A percentile compares a stretch with the other conserved stretches of the same genome.
Conservation (phyloP, 352 stramenopile species). For the Globisporangium viniferum region DNA sequence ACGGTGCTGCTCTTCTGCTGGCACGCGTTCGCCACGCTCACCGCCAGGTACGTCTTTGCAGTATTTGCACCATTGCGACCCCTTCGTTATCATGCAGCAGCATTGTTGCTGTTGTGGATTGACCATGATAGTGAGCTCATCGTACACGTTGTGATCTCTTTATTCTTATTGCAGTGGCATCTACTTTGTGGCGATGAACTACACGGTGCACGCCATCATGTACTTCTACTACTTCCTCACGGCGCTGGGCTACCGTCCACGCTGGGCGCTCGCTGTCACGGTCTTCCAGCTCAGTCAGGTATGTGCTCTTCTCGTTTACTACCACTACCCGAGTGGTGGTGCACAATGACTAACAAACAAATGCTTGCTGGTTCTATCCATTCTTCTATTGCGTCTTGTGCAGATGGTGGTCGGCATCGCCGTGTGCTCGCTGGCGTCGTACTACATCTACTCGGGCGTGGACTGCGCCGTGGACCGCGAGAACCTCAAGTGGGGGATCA, state of each 20-base stretch:
- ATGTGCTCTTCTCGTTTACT: slow-evolving; percentile 33
- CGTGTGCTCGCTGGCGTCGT: slow-evolving; percentile 67
- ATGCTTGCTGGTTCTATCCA: too few relatives aligned
- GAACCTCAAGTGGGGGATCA: slow-evolving; percentile 87
- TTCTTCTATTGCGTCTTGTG: neutral
- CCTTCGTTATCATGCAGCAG: neutral
- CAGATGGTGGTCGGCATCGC: slow-evolving; percentile 75
- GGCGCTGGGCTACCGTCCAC: slow-evolving; percentile 73
- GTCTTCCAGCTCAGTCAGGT: slow-evolving; percentile 91
- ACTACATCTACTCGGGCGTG: slow-evolving; percentile 73
- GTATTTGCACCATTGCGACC: too few relatives aligned
- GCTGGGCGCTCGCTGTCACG: slow-evolving; percentile 82
- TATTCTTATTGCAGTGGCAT: slow-evolving; percentile 58
- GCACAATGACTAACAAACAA: too few relatives aligned
- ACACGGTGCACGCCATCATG: slow-evolving; percentile 97
- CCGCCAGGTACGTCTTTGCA: slow-evolving; percentile 49
- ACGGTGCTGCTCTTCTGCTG: slow-evolving; percentile 98
- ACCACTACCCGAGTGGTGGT: too few relatives aligned
- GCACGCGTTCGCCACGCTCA: slow-evolving; percentile 93
- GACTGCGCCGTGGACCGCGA: slow-evolving; percentile 75
- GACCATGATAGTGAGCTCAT: neutral
- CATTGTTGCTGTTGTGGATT: neutral
- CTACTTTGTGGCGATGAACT: slow-evolving; percentile 99
- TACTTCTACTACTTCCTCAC: slow-evolving; percentile 96
- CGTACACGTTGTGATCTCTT: neutral